Evolutionary conservation across 306 rosid genomes (phyloP).

Genomic region (Nissolia schottii): DNA sequence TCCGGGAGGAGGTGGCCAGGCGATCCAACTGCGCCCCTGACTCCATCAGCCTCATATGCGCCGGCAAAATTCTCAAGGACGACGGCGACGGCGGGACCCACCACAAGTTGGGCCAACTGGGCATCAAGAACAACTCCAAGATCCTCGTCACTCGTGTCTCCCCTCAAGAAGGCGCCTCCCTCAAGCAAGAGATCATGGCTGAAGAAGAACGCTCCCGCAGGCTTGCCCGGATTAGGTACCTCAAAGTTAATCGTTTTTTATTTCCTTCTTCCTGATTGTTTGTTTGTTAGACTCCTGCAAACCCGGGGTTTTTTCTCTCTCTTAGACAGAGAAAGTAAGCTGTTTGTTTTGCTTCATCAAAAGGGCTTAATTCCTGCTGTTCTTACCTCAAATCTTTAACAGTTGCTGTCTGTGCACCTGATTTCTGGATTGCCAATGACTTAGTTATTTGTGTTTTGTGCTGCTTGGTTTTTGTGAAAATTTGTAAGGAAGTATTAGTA

Average conservation of each 20-base stretch:
- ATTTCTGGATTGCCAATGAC: neutral
- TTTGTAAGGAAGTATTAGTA: neutral
- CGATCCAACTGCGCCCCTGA: slow-evolving; percentile 55
- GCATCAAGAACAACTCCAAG: slow-evolving; percentile 67
- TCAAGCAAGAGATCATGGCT: slow-evolving; percentile 54
- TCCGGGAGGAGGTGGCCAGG: slow-evolving; percentile 63
- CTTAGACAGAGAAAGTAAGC: no score
- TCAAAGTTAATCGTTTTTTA: neutral
- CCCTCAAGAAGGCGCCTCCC: slow-evolving; percentile 44
- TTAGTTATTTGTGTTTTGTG: neutral
- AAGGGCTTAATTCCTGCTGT: neutral
- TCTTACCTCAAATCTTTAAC: neutral
- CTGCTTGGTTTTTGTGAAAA: neutral
- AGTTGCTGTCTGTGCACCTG: neutral
- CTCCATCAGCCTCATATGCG: slow-evolving; percentile 73
- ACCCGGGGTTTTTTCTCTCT: neutral
- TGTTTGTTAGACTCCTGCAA: neutral
- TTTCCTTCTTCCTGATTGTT: neutral
- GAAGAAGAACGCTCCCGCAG: slow-evolving; percentile 71
- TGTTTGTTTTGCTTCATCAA: neutral
- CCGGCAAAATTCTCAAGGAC: slow-evolving; percentile 68
- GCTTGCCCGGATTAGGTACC: slow-evolving; percentile 61
- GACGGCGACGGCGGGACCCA: slow-evolving; percentile 43
- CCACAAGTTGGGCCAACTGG: slow-evolving; percentile 54
- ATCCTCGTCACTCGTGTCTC: slow-evolving; percentile 52